Conservation (phyloP, 371 early-diverging fungal genomes). For the Mortierella sp. region DNA sequence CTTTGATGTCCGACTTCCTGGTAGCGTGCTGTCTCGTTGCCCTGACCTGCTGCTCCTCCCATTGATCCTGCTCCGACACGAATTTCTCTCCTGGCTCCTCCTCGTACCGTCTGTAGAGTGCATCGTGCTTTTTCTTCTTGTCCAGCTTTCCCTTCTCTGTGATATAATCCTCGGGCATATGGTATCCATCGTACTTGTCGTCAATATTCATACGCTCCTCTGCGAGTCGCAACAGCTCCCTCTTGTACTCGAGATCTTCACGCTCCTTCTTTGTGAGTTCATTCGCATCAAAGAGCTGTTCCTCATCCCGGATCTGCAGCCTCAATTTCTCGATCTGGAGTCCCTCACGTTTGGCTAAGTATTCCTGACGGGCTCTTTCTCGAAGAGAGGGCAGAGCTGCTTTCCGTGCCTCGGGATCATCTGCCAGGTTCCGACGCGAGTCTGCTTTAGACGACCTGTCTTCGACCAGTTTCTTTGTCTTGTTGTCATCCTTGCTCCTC, state of each 20-base stretch:
- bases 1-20: constrained; percentile 53
- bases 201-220: constrained; percentile 85
- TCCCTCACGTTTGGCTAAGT: constrained; percentile 88
- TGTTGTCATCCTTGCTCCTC: constrained; percentile 84
- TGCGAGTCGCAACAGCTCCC: constrained; percentile 83
- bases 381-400: constrained; percentile 80
- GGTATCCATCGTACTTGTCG: constrained; percentile 86
- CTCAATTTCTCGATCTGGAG: constrained; percentile 82
- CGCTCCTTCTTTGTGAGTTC: constrained; percentile 84
- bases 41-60: constrained; percentile 90
- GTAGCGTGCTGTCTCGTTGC: constrained; percentile 68
- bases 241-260: constrained; percentile 82
- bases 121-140: constrained; percentile 89
- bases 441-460: constrained; percentile 83
- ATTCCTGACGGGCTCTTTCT: constrained; percentile 89
- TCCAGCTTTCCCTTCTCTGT: constrained; percentile 97
- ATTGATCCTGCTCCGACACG: constrained; percentile 93
- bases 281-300: constrained; percentile 80
- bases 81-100: constrained; percentile 75
- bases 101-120: constrained; percentile 89
- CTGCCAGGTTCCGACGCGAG: constrained; percentile 83
- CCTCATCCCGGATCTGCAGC: constrained; percentile 89
- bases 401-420: constrained; percentile 78
- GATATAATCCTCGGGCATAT: constrained; percentile 94
- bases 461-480: constrained; percentile 83